A percentile compares a stretch with the other conserved stretches of the same genome.
These are phyloP conservation scores for Pseudoturritis turrita DNA, from an alignment of 345 rosid species.

Conservation along the genomic window DNA sequence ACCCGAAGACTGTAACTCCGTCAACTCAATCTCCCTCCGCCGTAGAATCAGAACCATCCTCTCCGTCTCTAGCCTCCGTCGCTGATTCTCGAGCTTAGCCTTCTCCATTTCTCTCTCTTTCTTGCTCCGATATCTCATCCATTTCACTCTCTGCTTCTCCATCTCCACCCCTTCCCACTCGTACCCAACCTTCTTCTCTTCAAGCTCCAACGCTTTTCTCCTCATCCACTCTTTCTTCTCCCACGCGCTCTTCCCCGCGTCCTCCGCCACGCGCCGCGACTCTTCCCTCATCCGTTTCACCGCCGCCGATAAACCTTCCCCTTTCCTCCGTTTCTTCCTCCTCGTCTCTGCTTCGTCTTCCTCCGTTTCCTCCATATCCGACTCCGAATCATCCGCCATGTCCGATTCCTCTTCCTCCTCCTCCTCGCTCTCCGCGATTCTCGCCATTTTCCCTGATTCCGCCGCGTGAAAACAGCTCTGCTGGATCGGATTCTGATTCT, in stretches of 20 bases:
- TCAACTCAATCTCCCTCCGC: slow-evolving; percentile 67
- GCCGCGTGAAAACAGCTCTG: slow-evolving; percentile 54
- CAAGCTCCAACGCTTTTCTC: slow-evolving; percentile 53
- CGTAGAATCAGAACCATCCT: slow-evolving; percentile 61
- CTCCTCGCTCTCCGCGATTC: slow-evolving; percentile 43
- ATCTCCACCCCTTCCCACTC: slow-evolving; percentile 61
- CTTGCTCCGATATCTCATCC: slow-evolving; percentile 82
- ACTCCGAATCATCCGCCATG: slow-evolving; percentile 48
- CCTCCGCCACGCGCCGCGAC: slow-evolving; percentile 43
- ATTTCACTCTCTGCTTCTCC: slow-evolving; percentile 88
- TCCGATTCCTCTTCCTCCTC: slow-evolving; percentile 35
- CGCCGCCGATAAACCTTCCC: slow-evolving; percentile 16
- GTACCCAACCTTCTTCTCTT: slow-evolving; percentile 65
- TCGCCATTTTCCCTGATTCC: slow-evolving; percentile 32
- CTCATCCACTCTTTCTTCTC: slow-evolving; percentile 94
- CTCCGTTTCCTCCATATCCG: slow-evolving; percentile 41
- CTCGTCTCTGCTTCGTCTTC: slow-evolving; percentile 38
- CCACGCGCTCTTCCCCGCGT: slow-evolving; percentile 50
- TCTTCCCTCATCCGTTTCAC: slow-evolving; percentile 53
- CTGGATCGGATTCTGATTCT: slow-evolving; percentile 29
- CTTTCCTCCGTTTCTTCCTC: slow-evolving; percentile 37
- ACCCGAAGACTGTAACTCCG: slow-evolving; percentile 43
- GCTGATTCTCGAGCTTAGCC: slow-evolving; percentile 66
- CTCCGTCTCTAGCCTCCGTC: slow-evolving; percentile 63
- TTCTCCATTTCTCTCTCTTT: slow-evolving; percentile 98